Evolutionary conservation across 768 basidiomycete species (phyloP), one percentile per base, ranked within the genome.

Genomic region (Thelephora aurantiotincta): DNA sequence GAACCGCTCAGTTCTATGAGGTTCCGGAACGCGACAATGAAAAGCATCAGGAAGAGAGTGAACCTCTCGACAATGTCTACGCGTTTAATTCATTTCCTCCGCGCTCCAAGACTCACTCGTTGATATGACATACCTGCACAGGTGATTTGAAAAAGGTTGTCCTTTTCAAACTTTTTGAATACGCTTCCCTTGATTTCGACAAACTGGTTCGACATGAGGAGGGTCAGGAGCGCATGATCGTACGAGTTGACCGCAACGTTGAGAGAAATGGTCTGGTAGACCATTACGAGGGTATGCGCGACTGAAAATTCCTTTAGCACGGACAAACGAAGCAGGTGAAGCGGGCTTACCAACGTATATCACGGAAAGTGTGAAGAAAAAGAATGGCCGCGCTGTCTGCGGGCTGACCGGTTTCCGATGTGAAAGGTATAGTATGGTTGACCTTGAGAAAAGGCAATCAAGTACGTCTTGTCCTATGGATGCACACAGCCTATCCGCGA

Each of bases 121-220:
- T 44, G 6, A 47, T 26, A 26, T 26, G n/a, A 35, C 73, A 37
- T 53, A 89, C 89, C 90, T 52, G 96, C 96, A 55, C 96, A 99
- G 43, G 92, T 93, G 50, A 99, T 93, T 63, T 99, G 96, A 61
- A 99, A 97, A 7, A 99, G 74, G 58, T 87, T 97, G 58, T 99
- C 96, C 61, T 97, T 99, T 61, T 98, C 96, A 57, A 99, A 98
- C 60, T 85, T 97, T 66, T 98, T 99, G 78, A 99, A 99, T 1
- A 99, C 96, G 60, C 88, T 91, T 33, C 94, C 93, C 65, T 99
- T 99, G 64, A 98, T 98, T 65, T 99, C 96, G 33, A 98, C 94
- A 57, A 99, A 98, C 62, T 99, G 96, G 59, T 98, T 99, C 41
- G 91, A 96, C 41, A 99, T 80, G 6, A 99, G 73, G 0, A 99